Conservation (phyloP, 306 rosid species). For the Macrotyloma uniflorum region DNA sequence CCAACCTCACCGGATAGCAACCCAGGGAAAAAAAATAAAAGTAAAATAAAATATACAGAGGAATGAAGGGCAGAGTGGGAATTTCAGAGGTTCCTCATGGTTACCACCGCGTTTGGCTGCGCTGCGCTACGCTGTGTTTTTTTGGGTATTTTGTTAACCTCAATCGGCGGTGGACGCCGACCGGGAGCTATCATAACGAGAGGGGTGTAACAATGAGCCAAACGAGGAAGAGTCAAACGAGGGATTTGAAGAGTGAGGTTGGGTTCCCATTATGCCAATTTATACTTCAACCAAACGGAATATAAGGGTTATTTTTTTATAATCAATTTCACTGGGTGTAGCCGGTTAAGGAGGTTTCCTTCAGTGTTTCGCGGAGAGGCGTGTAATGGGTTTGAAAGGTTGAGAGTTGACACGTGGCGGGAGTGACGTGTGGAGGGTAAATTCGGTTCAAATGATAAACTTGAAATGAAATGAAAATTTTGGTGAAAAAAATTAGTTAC, state of each 20-base stretch:
- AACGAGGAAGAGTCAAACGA: not conserved
- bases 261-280: not conserved
- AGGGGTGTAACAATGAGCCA: slow-evolving; percentile 15
- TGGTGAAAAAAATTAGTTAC: too few species aligned
- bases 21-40: not conserved
- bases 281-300: slow-evolving; percentile 21
- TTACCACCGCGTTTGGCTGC: not conserved
- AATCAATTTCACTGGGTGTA: not conserved
- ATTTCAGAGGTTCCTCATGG: not conserved
- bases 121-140: not conserved
- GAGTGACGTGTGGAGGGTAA: not conserved
- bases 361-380: slow-evolving; percentile 18
- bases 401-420: slow-evolving; percentile 36
- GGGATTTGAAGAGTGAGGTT: not conserved
- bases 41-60: not conserved
- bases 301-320: not conserved
- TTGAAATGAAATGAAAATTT: too few species aligned
- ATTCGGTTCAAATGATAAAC: too few species aligned
- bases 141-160: slow-evolving; percentile 26
- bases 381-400: not conserved
- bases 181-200: slow-evolving; percentile 56
- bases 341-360: not conserved
- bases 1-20: not conserved
- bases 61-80: slow-evolving; percentile 1
- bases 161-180: slow-evolving; percentile 57